Conservation (phyloP, 2,329 filamentous ascomycete genomes). For the Phoma sp. region DNA sequence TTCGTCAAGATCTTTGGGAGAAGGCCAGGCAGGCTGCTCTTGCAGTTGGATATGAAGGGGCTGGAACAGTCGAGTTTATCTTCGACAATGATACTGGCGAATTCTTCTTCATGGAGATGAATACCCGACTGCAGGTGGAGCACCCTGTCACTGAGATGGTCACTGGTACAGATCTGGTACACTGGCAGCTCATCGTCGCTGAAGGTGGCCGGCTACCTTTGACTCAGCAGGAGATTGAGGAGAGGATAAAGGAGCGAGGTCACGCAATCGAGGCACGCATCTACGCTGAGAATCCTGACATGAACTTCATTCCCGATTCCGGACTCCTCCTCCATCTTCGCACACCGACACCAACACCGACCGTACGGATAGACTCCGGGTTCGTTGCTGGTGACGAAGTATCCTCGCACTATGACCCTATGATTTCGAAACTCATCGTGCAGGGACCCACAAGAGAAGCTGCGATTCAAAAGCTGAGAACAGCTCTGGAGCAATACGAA, state of each 20-base stretch:
- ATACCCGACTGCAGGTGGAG: slow-evolving; percentile 89
- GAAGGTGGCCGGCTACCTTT: slow-evolving; percentile 71
- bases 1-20: slow-evolving; percentile 68
- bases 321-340: slow-evolving; percentile 83
- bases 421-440: slow-evolving; percentile 98
- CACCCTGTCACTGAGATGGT: slow-evolving; percentile 90
- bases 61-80: slow-evolving; percentile 72
- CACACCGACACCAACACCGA: slow-evolving; percentile 70
- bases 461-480: slow-evolving; percentile 80
- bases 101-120: slow-evolving; percentile 77
- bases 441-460: slow-evolving; percentile 77
- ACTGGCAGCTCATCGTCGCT: slow-evolving; percentile 93
- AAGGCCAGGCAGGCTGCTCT: slow-evolving; percentile 68
- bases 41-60: slow-evolving; percentile 69
- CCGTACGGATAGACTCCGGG: slow-evolving; percentile 89
- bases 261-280: slow-evolving; percentile 95
- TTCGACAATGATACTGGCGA: slow-evolving; percentile 70
- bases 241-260: slow-evolving; percentile 74
- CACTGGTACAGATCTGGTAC: slow-evolving; percentile 79
- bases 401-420: slow-evolving; percentile 94
- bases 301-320: slow-evolving; percentile 91
- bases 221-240: slow-evolving; percentile 68
- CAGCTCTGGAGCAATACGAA: slow-evolving; percentile 86
- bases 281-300: slow-evolving; percentile 93
- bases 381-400: slow-evolving; percentile 92